Base-by-base conservation (phyloP, 2,329 filamentous ascomycete genomes). In the Rhexocercosporidium sp. region DNA sequence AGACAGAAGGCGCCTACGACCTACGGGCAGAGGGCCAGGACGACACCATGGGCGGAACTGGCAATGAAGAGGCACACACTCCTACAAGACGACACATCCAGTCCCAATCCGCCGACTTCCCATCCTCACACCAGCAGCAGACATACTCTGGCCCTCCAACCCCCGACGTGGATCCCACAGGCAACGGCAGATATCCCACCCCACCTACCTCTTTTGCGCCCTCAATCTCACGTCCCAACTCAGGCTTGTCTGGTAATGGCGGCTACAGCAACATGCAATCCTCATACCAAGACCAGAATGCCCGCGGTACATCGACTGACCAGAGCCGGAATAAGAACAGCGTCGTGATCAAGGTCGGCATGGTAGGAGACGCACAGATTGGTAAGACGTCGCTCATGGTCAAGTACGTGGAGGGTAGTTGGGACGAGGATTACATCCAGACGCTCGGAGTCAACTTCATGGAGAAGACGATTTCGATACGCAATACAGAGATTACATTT, bases 351-450 rank as follows among this genome's bases (percentile, higher is more conserved):
- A 99, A 99, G 82, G 96, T 99, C 61, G 96, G 96, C 77, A 99
- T 99, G 96, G 96, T 99, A 54, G 96, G 96, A 56, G 96, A 99
- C 82, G 96, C 96, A 66, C 96, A 99, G 81, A 99, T 99, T 74
- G 96, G 96, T 77, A 99, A 99, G 87, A 99, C 96, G 20, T 97
- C 94, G 71, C 82, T 99, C 78, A 99, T 99, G 96, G 96, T 99
- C 77, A 99, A 99, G 81, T 99, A 99, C 78, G 96, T 99, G 65
- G 96, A 99, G 82, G 96, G 96, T 68, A 97, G 94, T 81, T 99
- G 96, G 94, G 96, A 99, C 80, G 96, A 99, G 82, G 96, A 99
- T 79, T 99, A 99, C 81, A 99, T 99, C 77, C 96, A 99, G 82
- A 99, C 96, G 25, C 83, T 99, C 53, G 96, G 96, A 73, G 96